Evolutionary conservation across 2,329 filamentous ascomycete species (phyloP), one percentile per base, ranked within the genome.

Genomic region (Fusarium nematophilum): DNA sequence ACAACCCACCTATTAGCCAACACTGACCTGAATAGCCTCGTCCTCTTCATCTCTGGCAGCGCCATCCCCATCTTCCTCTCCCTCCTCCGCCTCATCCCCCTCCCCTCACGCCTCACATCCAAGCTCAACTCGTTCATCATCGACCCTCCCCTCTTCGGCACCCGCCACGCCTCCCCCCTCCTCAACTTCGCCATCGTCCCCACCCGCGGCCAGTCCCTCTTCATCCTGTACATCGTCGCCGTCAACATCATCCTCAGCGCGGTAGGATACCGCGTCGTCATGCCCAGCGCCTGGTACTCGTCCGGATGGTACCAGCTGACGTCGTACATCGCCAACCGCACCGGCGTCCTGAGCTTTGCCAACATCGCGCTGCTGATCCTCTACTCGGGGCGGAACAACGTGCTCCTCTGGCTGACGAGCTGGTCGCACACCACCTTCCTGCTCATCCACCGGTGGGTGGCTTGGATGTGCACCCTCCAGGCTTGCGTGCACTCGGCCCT

Each of bases 371-470:
- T 89, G 3, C 74, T 90, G 0, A 90, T 87, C 86, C 71, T 90
- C 0, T 90, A 91, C 61, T 85, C 83, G 1, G 84, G 85, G 68
- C 79, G 89, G 9, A 91, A 91, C 58, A 90, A 91, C 45, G 66
- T 87, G 0, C 78, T 90, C 13, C 76, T 90, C 49, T 89, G 85
- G 85, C 69, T 86, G 1, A 90, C 89, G 0, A 88, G 88, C 0
- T 91, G 88, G 87, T 86, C 84, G 9, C 90, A 88, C 69, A 80
- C 81, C 2, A 86, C 85, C 0, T 90, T 86, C 66, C 90, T 86
- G 62, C 81, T 85, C 33, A 90, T 90, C 46, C 89, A 91, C 70
- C 83, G 88, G 0, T 87, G 86, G 79, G 78, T 88, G 4, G 88
- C 89, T 0, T 79, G 88, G 14, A 78, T 89, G 3, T 81, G 86